Base-by-base conservation (phyloP, 371 early-diverging fungal species). In the Zychaea mexicana region DNA sequence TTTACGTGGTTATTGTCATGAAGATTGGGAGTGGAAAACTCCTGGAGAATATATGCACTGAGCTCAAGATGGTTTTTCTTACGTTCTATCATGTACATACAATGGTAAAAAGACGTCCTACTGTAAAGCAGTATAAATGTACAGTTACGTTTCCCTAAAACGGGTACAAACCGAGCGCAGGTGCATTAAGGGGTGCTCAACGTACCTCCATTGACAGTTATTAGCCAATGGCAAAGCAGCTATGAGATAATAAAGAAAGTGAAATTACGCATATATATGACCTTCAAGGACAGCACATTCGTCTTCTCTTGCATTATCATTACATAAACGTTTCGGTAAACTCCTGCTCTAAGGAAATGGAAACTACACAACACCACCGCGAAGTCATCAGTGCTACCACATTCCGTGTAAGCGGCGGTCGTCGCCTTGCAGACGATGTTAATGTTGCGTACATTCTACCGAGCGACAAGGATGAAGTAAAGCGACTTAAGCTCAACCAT, bases 391-490 rank as follows among this genome's bases (percentile, higher is more conserved):
- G 26, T 2, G 10, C 36, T n/a, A 57, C 64, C 12, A 47, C 46
- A 12, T 67, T 71, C 28, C 56, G 53, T 4, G 70, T 62, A 64
- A 70, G 76, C 24, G 49, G 61, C 45, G 77, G 77, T 9, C 71
- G 78, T 10, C 61, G 60, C n/a, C 42, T 77, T 26, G 70, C 66
- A 12, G 66, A 68, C 9, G 62, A 76, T 49, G 54, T 69, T 52
- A 60, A 70, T 39, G 62, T 79, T 17, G 73, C 77, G 4, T 82
- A 82, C 45, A 69, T 79, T 19, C 57, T 82, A 33, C 82, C 82
- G 0, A 79, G 74, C 52, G 78, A 82, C 57, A 64, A 66, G 36
- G 61, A 46, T 6, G 82, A 82, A 62, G 76, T 74, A 10, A 70
- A 69, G 10, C 67, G 82, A 15, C 69, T 82, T 7, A 36, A 72